Evolutionary conservation across 1,284 basidiomycete species (phyloP).

Genomic region (Pseudozyma thailandica): DNA sequence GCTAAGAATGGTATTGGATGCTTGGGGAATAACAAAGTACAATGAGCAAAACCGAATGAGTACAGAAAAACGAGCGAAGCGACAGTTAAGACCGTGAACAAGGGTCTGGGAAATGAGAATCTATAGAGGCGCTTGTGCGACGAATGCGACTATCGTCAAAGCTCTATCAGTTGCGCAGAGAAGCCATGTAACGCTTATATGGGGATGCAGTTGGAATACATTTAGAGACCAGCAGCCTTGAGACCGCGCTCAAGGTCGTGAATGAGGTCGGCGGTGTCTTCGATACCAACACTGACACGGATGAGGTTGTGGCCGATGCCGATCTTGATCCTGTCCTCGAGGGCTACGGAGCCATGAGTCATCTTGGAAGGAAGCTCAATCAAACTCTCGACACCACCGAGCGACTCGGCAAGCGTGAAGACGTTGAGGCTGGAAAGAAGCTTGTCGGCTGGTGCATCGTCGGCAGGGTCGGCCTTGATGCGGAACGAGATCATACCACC

Average conservation of each 20-base stretch:
- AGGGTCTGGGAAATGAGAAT: neutral
- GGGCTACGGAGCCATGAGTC: constrained; percentile 76
- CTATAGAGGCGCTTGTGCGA: constrained; percentile 4
- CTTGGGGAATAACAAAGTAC: constrained; percentile 1
- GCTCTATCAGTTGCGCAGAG: constrained; percentile 4
- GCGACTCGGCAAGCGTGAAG: constrained; percentile 86
- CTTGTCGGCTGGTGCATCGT: constrained; percentile 72
- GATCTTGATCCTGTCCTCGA: constrained; percentile 70
- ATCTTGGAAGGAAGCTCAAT: constrained; percentile 74
- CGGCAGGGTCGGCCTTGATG: constrained; percentile 51
- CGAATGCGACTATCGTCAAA: constrained; percentile 5
- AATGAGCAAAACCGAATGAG: neutral
- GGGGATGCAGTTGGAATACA: neutral
- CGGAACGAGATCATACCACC: constrained; percentile 72
- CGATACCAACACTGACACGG: constrained; percentile 85
- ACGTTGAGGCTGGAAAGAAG: constrained; percentile 79
- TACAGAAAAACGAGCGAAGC: neutral
- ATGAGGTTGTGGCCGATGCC: constrained; percentile 82
- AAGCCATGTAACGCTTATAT: neutral
- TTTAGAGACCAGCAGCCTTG: constrained; percentile 49
- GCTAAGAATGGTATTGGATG: neutral
- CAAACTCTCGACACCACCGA: constrained; percentile 91
- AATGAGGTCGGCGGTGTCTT: constrained; percentile 85
- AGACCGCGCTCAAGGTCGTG: constrained; percentile 80
- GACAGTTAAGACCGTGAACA: neutral